phyloP scores from a whole-genome alignment of 176 grass and related monocot species.

The Raddia distichophylla region DNA sequence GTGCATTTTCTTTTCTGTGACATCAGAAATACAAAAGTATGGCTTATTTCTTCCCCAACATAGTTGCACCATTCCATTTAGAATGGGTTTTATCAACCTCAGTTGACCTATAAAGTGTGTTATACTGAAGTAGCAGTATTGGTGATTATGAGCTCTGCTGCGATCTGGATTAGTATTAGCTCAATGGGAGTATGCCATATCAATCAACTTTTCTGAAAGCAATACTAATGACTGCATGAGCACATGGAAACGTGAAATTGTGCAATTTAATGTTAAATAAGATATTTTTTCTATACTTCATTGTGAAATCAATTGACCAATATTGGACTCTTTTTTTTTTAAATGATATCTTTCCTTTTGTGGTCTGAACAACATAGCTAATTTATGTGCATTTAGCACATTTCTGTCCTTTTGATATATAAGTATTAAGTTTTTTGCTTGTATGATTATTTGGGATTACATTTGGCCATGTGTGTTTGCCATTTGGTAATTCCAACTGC shows the following conservation, averaged over 20 bases:
- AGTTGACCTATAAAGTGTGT: conserved; percentile 10
- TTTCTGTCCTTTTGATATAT: not conserved
- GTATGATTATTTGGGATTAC: not conserved
- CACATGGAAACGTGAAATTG: not conserved
- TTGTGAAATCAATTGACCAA: not conserved
- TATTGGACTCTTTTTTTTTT: not conserved
- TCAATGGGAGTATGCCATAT: not conserved
- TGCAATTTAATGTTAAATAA: not conserved
- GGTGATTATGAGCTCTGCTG: not conserved
- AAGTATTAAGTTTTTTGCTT: not conserved
- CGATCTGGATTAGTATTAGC: not conserved
- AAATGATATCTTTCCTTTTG: not conserved
- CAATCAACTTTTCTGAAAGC: conserved; percentile 18
- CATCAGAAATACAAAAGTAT: not conserved
- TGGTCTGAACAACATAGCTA: not conserved
- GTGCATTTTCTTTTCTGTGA: not conserved
- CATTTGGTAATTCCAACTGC: not conserved
- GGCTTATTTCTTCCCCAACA: not conserved
- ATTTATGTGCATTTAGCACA: not conserved
- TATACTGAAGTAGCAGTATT: not conserved
- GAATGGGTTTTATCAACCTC: conserved; percentile 7
- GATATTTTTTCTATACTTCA: not conserved
- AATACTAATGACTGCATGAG: not conserved
- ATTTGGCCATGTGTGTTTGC: not conserved
- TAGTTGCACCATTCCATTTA: not conserved